A percentile compares a stretch with the other conserved stretches of the same genome.
Conservation (phyloP, 2,329 filamentous ascomycete species). For the Golovinomyces cichoracearum region DNA sequence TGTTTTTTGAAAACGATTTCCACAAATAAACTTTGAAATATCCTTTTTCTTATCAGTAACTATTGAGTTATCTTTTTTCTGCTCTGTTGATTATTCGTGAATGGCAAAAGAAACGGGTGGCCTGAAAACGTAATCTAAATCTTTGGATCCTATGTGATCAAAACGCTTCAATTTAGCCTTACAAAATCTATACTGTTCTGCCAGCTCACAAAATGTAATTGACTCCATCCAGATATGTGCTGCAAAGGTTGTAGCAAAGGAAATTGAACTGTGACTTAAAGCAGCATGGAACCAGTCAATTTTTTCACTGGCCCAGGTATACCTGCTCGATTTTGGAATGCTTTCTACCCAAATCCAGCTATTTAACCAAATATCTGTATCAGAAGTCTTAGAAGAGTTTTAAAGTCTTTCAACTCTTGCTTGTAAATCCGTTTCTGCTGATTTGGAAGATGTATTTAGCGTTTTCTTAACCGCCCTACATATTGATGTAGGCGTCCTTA, state of each 20-base stretch:
- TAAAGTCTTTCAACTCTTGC: not conserved
- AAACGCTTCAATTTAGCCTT: not conserved
- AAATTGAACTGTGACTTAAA: not conserved
- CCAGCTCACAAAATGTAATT: not conserved
- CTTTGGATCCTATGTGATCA: not conserved
- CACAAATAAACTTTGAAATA: not conserved
- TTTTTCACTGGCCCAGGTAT: not conserved
- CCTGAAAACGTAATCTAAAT: not conserved
- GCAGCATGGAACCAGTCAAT: not conserved
- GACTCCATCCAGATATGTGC: not conserved
- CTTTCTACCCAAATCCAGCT: not conserved
- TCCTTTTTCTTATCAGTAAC: not conserved
- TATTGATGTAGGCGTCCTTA: not conserved
- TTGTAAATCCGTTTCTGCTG: not conserved
- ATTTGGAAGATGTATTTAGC: not conserved
- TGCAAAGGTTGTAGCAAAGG: constrained; percentile 1
- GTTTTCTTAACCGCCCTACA: constrained; percentile 1
- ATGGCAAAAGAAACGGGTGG: not conserved
- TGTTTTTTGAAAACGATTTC: not conserved
- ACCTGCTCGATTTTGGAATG: not conserved
- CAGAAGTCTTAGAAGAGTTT: not conserved
- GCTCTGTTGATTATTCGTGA: not conserved
- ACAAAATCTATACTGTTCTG: not conserved
- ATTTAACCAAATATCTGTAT: not conserved
- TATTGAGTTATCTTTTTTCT: no score